phyloP scores from a whole-genome alignment of 768 basidiomycete species.

The Tulasnella sp. region DNA sequence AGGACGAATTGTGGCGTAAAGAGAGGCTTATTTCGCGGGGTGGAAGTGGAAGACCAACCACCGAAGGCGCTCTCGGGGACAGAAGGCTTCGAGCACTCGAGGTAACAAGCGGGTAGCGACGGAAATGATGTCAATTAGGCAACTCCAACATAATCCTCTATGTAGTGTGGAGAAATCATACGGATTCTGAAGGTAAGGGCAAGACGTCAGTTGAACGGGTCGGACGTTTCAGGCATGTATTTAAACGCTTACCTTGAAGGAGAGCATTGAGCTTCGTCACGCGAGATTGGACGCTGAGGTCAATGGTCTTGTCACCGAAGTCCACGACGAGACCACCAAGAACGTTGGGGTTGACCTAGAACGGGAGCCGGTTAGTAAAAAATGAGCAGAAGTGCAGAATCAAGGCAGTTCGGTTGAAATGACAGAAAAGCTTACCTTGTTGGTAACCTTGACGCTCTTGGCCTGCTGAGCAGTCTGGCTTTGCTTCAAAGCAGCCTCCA shows the following conservation, averaged over 20 bases:
- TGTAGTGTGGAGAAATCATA: conserved; percentile 16
- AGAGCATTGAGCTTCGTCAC: conserved; percentile 92
- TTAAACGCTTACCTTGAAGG: conserved; percentile 62
- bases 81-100: not conserved
- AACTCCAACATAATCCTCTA: conserved; percentile 11
- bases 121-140: conserved; percentile 3
- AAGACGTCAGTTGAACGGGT: not conserved
- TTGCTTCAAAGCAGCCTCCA: conserved; percentile 83
- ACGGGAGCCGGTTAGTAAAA: conserved; percentile 12
- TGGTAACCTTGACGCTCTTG: conserved; percentile 82
- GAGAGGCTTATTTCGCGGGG: not conserved
- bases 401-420: not conserved
- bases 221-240: not conserved
- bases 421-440: conserved; percentile 61
- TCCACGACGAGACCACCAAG: conserved; percentile 92
- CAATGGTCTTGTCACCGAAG: conserved; percentile 97
- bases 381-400: not conserved
- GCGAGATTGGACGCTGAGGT: conserved; percentile 88
- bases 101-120: not conserved
- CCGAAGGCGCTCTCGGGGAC: too few relatives aligned
- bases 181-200: conserved; percentile 15
- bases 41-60: not conserved
- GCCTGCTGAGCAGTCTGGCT: conserved; percentile 81
- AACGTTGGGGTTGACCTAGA: conserved; percentile 83
- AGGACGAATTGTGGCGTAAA: not conserved